phyloP scores from a whole-genome alignment of 345 rosid genomes.

The Populus nigra region DNA sequence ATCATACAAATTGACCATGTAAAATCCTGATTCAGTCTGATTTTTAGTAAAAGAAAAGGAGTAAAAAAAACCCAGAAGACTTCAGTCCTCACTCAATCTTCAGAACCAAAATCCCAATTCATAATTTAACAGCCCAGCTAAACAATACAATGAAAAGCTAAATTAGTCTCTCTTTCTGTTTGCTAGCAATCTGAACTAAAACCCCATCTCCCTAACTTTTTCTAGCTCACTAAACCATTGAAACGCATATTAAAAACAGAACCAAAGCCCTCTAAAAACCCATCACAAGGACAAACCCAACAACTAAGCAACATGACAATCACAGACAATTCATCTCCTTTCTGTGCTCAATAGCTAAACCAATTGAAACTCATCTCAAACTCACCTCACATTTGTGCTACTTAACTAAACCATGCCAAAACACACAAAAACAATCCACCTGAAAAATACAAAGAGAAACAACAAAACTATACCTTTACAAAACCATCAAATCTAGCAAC shows the following conservation, averaged over 20 bases:
- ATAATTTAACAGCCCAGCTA: neutral
- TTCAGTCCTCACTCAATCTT: neutral
- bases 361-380: neutral
- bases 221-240: neutral
- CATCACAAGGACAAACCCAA: neutral
- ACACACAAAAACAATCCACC: neutral
- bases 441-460: neutral
- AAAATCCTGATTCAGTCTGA: neutral
- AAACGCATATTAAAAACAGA: neutral
- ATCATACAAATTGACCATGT: neutral
- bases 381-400: neutral
- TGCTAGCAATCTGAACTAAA: neutral
- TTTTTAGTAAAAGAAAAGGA: neutral
- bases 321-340: neutral
- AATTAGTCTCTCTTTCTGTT: neutral
- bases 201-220: neutral
- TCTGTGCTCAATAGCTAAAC: neutral
- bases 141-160: neutral
- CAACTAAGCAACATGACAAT: neutral
- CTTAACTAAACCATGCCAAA: neutral
- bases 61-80: neutral
- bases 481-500: neutral
- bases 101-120: neutral
- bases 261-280: neutral
- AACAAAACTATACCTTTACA: neutral